Evolutionary conservation across 169 alveolate genomes (phyloP).

Genomic region (Plasmodium chabaudi): DNA sequence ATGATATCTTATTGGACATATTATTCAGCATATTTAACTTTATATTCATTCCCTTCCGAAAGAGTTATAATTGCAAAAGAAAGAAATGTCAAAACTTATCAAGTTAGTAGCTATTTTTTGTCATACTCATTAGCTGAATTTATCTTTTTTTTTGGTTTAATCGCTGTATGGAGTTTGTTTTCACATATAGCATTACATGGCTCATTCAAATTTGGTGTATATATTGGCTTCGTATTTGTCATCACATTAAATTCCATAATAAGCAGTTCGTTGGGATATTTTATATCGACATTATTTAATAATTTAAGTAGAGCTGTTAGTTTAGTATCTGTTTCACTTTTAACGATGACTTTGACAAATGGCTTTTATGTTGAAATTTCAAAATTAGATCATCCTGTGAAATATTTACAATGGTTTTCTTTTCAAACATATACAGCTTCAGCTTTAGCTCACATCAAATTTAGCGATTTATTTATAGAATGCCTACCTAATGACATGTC

Average conservation of each 20-base stretch:
- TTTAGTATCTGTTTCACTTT: constrained; percentile 43
- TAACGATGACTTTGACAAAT: constrained; percentile 63
- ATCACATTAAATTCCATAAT: constrained; percentile 38
- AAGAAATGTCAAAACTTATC: constrained; percentile 71
- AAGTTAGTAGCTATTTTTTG: constrained; percentile 69
- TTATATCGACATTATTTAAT: constrained; percentile 59
- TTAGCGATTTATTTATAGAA: constrained; percentile 31
- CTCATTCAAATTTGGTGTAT: constrained; percentile 29
- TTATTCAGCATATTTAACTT: constrained; percentile 72
- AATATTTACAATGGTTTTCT: constrained; percentile 65
- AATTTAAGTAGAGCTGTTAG: constrained; percentile 64
- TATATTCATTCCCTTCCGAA: constrained; percentile 78
- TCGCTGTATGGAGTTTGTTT: constrained; percentile 39
- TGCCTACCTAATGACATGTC: constrained; percentile 32
- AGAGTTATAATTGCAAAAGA: constrained; percentile 77
- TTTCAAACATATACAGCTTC: constrained; percentile 72
- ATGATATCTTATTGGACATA: constrained; percentile 69
- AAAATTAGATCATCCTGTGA: constrained; percentile 37
- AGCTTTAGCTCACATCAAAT: constrained; percentile 54
- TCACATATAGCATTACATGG: constrained; percentile 46
- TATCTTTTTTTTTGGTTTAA: constrained; percentile 35
- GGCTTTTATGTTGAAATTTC: constrained; percentile 57
- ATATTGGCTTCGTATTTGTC: constrained; percentile 27
- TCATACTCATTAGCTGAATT: constrained; percentile 71
- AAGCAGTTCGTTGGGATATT: constrained; percentile 65